Evolutionary conservation across 1,284 basidiomycete species (phyloP).

Genomic region (Coniferiporia sulphurascens): DNA sequence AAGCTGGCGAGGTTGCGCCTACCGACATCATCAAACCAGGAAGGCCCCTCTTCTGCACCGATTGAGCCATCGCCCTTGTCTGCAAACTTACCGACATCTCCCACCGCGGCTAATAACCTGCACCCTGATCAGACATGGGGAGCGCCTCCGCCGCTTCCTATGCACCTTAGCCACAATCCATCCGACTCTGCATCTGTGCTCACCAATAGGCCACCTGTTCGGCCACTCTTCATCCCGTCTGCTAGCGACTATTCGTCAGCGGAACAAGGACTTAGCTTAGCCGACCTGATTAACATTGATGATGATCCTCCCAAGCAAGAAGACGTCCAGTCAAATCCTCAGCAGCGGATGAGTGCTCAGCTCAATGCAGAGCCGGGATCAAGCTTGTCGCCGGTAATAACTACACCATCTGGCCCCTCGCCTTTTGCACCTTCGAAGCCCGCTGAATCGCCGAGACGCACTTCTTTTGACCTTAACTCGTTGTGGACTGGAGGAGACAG

Average conservation of each 20-base stretch:
- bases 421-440: slow-evolving; percentile 42
- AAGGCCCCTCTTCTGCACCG: slow-evolving; percentile 15
- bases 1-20: slow-evolving; percentile 48
- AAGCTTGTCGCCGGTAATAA: slow-evolving; percentile 19
- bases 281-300: slow-evolving; percentile 74
- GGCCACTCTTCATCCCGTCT: slow-evolving; percentile 39
- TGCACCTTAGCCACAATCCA: slow-evolving; percentile 31
- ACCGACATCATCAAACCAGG: slow-evolving; percentile 27
- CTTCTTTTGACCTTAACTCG: slow-evolving; percentile 66
- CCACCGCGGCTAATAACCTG: slow-evolving; percentile 47
- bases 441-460: slow-evolving; percentile 25
- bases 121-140: slow-evolving; percentile 50
- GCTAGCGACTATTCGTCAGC: slow-evolving; percentile 36
- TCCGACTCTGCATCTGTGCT: slow-evolving; percentile 23
- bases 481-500: slow-evolving; percentile 49
- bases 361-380: slow-evolving; percentile 10
- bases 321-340: slow-evolving; percentile 20
- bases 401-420: slow-evolving; percentile 34
- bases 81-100: slow-evolving; percentile 33
- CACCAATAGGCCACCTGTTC: slow-evolving; percentile 29
- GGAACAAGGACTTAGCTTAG: slow-evolving; percentile 66
- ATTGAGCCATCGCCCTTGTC: slow-evolving; percentile 21
- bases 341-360: slow-evolving; percentile 12
- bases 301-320: slow-evolving; percentile 44
- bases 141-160: slow-evolving; percentile 49